Evolutionary conservation across 2,329 filamentous ascomycete genomes (phyloP).

Genomic region (Cadophora luteo-olivacea): DNA sequence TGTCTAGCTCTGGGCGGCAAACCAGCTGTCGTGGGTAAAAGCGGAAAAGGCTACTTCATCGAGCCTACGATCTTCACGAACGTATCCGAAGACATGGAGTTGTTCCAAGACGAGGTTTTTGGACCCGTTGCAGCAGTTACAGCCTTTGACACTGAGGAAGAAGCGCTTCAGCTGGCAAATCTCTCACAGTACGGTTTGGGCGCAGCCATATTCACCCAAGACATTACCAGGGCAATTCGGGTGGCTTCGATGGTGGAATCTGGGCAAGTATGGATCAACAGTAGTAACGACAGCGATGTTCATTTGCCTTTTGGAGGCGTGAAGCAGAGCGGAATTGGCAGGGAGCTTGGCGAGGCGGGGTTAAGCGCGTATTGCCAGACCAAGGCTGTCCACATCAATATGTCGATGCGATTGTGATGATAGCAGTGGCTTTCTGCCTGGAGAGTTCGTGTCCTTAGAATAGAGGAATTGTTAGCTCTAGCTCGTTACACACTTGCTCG

Average conservation of each 20-base stretch:
- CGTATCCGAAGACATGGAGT: conserved; percentile 49
- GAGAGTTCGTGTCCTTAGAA: too few species aligned
- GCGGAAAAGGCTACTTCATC: conserved; percentile 33
- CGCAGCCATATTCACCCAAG: conserved; percentile 56
- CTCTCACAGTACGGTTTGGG: conserved; percentile 62
- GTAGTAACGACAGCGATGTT: not conserved
- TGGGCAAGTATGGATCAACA: conserved; percentile 15
- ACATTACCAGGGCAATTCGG: conserved; percentile 48
- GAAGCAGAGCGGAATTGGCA: conserved; percentile 77
- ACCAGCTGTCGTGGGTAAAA: too few species aligned
- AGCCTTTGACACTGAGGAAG: conserved; percentile 62
- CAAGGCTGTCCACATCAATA: conserved; percentile 3
- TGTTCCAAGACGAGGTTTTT: conserved; percentile 38
- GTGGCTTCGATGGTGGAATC: conserved; percentile 24
- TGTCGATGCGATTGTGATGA: too few species aligned
- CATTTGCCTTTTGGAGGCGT: conserved; percentile 64
- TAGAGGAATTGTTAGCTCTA: too few species aligned
- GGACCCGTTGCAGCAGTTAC: conserved; percentile 67
- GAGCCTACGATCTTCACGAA: conserved; percentile 39
- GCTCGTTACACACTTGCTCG: too few species aligned
- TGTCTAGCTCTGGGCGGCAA: conserved; percentile 38
- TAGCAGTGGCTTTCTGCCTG: too few species aligned
- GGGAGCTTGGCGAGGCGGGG: conserved; percentile 54
- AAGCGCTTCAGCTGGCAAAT: conserved; percentile 60
- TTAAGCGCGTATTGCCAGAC: not conserved